These are phyloP conservation scores for Luffa aegyptiaca DNA, from an alignment of 306 rosid species.

Conservation along the genomic window DNA sequence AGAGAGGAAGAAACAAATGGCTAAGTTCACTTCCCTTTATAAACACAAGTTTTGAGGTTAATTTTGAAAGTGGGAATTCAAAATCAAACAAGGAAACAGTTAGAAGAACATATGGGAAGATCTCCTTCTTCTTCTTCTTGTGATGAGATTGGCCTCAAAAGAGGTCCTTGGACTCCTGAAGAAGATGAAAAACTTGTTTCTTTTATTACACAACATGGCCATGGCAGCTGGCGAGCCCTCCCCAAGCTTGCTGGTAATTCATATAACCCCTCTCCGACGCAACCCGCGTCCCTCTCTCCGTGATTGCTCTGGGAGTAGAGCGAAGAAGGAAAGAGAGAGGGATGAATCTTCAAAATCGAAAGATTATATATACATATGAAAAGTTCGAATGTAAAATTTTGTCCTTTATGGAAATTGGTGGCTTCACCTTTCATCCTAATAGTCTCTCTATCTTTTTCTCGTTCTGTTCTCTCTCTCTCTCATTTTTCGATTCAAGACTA, in stretches of 20 bases:
- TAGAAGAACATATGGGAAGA: not conserved
- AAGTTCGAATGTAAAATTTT: too few relatives aligned
- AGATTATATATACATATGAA: too few relatives aligned
- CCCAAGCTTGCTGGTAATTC: constrained; percentile 65
- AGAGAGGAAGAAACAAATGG: not conserved
- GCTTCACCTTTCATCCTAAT: too few relatives aligned
- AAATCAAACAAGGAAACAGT: not conserved
- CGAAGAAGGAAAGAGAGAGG: not conserved
- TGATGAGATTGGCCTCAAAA: constrained; percentile 70
- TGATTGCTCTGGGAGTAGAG: not conserved
- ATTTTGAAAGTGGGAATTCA: not conserved
- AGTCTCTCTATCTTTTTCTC: too few relatives aligned
- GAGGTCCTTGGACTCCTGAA: constrained; percentile 89
- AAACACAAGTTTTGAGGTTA: not conserved
- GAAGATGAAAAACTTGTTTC: constrained; percentile 69
- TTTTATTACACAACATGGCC: constrained; percentile 62
- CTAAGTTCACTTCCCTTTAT: not conserved
- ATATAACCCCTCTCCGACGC: not conserved
- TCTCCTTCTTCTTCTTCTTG: constrained; percentile 13
- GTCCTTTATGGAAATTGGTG: too few relatives aligned
- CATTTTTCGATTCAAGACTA: too few relatives aligned
- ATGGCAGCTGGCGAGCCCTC: constrained; percentile 86
- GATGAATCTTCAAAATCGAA: not conserved
- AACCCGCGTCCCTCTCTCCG: not conserved
- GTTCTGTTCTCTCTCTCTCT: too few relatives aligned